A percentile compares a stretch with the other conserved stretches of the same genome.
Evolutionary conservation across 441 rosid genomes (phyloP).

Genomic region (Adansonia gregorii): DNA sequence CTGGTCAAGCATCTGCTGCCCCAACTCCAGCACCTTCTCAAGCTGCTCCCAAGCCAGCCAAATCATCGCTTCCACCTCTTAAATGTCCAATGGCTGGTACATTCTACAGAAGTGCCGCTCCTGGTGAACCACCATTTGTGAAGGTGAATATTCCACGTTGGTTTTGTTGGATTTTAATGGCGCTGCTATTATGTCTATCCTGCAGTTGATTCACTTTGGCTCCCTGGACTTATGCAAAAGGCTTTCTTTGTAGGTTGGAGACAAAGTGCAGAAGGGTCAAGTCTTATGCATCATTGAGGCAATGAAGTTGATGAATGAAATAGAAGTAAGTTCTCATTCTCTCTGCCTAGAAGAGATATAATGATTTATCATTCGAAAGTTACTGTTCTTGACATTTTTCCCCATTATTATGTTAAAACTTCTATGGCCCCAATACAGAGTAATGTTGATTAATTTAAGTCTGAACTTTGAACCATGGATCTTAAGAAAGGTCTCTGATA

Average conservation of each 20-base stretch:
- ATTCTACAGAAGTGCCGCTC: conserved; percentile 76
- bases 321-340: conserved; percentile 54
- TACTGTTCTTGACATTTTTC: neutral
- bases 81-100: conserved; percentile 95
- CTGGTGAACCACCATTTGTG: conserved; percentile 79
- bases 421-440: neutral
- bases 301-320: conserved; percentile 52
- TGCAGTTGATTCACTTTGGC: conserved; percentile 16
- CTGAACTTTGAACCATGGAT: neutral
- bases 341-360: conserved; percentile 10
- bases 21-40: conserved; percentile 50
- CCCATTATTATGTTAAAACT: neutral
- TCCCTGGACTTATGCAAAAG: conserved; percentile 24
- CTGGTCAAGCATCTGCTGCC: conserved; percentile 43
- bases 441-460: conserved; percentile 4
- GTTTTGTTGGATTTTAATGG: conserved; percentile 16
- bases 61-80: conserved; percentile 70
- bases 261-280: conserved; percentile 91
- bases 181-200: conserved; percentile 20
- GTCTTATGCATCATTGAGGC: conserved; percentile 86
- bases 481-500: neutral
- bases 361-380: neutral
- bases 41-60: conserved; percentile 46
- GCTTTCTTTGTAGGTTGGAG: conserved; percentile 65
- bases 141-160: conserved; percentile 51